phyloP scores from a whole-genome alignment of 2,329 filamentous ascomycete genomes.

The Paracamarosporium sp. region DNA sequence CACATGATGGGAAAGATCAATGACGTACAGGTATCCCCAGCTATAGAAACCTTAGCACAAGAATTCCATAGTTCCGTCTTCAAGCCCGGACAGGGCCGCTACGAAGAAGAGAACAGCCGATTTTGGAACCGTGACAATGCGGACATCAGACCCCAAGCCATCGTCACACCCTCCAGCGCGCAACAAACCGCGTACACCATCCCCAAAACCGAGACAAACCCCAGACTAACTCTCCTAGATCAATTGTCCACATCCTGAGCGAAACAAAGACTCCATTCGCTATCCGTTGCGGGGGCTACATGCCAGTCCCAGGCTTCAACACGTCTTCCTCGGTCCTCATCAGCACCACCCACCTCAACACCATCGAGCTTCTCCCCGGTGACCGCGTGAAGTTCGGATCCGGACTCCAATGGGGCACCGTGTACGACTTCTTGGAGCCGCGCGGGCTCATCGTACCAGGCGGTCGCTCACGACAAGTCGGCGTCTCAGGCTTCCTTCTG shows the following conservation, averaged over 20 bases:
- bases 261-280: not conserved
- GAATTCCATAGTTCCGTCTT: not conserved
- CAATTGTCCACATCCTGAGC: not conserved
- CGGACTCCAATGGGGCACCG: not conserved
- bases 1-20: not conserved
- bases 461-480: not conserved
- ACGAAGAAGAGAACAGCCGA: not conserved
- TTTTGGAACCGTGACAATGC: conserved; percentile 5
- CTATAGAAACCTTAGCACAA: not conserved
- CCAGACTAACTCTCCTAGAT: not conserved
- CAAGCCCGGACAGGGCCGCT: not conserved
- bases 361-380: not conserved
- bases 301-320: conserved; percentile 3
- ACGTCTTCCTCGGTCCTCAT: conserved; percentile 15
- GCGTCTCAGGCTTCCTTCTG: conserved; percentile 1
- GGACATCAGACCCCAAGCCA: not conserved
- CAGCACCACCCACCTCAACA: not conserved
- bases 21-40: too few relatives aligned
- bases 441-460: not conserved
- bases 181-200: not conserved
- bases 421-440: conserved; percentile 3
- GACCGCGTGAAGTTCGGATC: not conserved
- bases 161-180: not conserved
- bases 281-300: conserved; percentile 10
- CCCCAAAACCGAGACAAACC: too few relatives aligned